Evolutionary conservation across 2,329 filamentous ascomycete species (phyloP).

Genomic region (Pseudogymnoascus pannorum): DNA sequence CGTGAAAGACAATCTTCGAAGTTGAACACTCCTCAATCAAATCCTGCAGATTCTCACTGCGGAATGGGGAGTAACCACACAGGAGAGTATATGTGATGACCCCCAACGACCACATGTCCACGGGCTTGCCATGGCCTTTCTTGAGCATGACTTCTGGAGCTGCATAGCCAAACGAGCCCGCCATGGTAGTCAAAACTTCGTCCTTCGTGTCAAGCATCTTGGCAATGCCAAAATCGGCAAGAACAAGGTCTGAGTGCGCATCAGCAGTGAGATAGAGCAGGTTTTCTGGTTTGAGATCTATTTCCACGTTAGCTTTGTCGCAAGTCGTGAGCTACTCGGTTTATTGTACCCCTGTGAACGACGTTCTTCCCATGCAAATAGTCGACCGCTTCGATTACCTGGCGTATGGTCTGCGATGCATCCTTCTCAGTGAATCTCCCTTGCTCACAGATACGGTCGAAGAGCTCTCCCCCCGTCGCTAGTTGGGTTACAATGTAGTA

Average conservation of each 20-base stretch:
- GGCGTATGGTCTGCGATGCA: constrained; percentile 80
- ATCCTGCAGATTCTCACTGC: constrained; percentile 86
- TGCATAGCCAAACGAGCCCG: constrained; percentile 94
- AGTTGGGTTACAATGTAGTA: constrained; percentile 99
- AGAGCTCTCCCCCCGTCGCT: constrained; percentile 90
- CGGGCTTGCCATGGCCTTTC: constrained; percentile 92
- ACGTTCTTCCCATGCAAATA: constrained; percentile 94
- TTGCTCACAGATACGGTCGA: constrained; percentile 96
- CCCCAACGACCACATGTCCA: constrained; percentile 98
- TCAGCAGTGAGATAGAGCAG: constrained; percentile 83
- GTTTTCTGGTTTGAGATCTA: constrained; percentile 97
- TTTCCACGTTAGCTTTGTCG: background rate
- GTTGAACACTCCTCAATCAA: constrained; percentile 89
- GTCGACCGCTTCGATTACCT: constrained; percentile 86
- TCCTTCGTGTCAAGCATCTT: constrained; percentile 92
- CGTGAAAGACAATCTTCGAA: constrained; percentile 84
- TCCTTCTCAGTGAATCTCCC: constrained; percentile 99
- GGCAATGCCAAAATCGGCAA: constrained; percentile 97
- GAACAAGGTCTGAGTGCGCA: constrained; percentile 72
- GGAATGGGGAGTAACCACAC: constrained; percentile 96
- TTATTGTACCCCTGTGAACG: constrained; percentile 72
- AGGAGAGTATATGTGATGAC: constrained; percentile 98
- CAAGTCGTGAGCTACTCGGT: background rate
- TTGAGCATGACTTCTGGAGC: constrained; percentile 98
- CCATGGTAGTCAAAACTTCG: constrained; percentile 95